Percentiles rank a stretch among this genome's conserved stretches.
Evolutionary conservation across 176 grass and related monocot genomes (phyloP).

Genomic region (Eleusine indica): DNA sequence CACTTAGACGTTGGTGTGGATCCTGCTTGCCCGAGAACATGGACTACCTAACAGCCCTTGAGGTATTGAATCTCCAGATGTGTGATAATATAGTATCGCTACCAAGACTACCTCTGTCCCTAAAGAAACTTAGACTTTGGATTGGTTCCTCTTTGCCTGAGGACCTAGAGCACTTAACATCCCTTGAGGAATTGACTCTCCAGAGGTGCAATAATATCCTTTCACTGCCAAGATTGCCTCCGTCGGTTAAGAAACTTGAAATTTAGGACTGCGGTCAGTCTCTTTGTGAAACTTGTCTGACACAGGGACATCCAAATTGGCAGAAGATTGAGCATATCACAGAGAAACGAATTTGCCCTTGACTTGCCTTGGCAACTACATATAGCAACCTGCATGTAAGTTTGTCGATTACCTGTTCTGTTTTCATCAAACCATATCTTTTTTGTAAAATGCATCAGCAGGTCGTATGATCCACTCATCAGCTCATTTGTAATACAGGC

Average conservation of each 20-base stretch:
- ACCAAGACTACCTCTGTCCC: neutral
- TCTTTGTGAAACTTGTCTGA: neutral
- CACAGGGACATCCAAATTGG: conserved; percentile 9
- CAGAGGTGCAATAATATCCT: neutral
- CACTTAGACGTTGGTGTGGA: neutral
- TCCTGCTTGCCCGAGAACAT: neutral
- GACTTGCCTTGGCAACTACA: neutral
- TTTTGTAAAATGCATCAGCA: too few relatives aligned
- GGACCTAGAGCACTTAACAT: neutral
- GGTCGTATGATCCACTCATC: neutral
- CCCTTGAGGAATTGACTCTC: neutral
- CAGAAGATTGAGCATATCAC: neutral
- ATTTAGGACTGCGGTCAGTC: neutral
- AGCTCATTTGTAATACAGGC: neutral
- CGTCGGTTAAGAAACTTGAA: neutral
- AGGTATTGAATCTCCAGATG: neutral
- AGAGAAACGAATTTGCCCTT: neutral
- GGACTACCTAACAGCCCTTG: neutral
- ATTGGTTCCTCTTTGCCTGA: neutral
- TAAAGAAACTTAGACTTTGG: neutral
- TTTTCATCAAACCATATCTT: neutral
- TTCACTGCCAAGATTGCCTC: neutral
- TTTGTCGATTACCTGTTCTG: neutral
- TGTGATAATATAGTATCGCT: neutral
- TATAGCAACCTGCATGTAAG: neutral